Percentiles rank a stretch among this genome's conserved stretches.
Conservation (phyloP, 2,329 filamentous ascomycete species). For the Cladophialophora exuberans region DNA sequence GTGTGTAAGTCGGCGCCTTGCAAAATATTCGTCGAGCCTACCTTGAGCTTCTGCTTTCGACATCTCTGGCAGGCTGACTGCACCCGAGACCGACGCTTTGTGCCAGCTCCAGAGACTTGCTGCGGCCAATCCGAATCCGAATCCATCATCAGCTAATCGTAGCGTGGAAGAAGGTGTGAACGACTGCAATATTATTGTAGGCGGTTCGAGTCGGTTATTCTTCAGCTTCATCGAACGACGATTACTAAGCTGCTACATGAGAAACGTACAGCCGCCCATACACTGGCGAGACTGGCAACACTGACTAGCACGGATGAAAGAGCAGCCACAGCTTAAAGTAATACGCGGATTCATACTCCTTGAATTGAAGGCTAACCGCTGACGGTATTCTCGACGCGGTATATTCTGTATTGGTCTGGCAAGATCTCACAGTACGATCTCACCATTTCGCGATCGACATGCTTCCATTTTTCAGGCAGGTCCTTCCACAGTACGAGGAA, state of each 20-base stretch:
- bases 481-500: constrained; percentile 5
- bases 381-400: constrained; percentile 1
- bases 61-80: constrained; percentile 37
- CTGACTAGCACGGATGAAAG: too few relatives aligned
- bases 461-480: background rate
- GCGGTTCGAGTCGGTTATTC: too few relatives aligned
- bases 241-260: too few relatives aligned
- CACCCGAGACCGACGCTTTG: constrained; percentile 70
- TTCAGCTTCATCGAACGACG: too few relatives aligned
- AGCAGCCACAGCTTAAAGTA: too few relatives aligned
- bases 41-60: constrained; percentile 37
- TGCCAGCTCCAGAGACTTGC: constrained; percentile 72
- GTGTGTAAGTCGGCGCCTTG: background rate
- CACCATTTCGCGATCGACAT: constrained; percentile 1
- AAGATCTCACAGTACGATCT: background rate
- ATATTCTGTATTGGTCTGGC: background rate
- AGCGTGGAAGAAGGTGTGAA: too few relatives aligned
- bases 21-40: constrained; percentile 4
- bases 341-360: too few relatives aligned
- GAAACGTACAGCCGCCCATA: too few relatives aligned
- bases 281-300: too few relatives aligned
- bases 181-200: too few relatives aligned
- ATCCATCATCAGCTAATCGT: constrained; percentile 17
- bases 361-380: too few relatives aligned
- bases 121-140: constrained; percentile 32